Evolutionary conservation across 768 basidiomycete genomes (phyloP).

Genomic region (Hypholoma fasciculare): DNA sequence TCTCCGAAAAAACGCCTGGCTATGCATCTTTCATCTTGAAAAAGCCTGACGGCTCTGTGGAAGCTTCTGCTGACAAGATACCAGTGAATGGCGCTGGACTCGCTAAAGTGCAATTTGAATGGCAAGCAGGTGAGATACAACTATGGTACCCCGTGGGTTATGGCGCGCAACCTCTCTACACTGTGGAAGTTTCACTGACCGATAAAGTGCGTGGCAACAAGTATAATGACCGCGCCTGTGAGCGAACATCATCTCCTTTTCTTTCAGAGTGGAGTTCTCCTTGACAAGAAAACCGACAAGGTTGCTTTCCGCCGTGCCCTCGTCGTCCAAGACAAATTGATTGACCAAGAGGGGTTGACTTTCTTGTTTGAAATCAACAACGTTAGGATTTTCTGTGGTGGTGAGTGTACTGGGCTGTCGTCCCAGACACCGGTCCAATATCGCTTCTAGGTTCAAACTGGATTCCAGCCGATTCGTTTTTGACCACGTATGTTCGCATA

Average conservation of each 20-base stretch:
- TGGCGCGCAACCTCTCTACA: slow-evolving; percentile 80
- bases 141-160: slow-evolving; percentile 89
- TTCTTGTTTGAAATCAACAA: slow-evolving; percentile 95
- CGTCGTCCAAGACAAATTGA: slow-evolving; percentile 78
- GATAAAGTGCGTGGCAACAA: slow-evolving; percentile 44
- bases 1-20: slow-evolving; percentile 38
- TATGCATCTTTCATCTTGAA: slow-evolving; percentile 50
- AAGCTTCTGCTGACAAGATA: slow-evolving; percentile 38
- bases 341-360: slow-evolving; percentile 73
- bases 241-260: neutral
- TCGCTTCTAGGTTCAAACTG: slow-evolving; percentile 71
- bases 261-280: slow-evolving; percentile 44
- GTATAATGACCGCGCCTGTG: neutral
- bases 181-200: slow-evolving; percentile 51
- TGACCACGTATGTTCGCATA: slow-evolving; percentile 64
- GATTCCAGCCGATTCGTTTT: slow-evolving; percentile 93
- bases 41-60: slow-evolving; percentile 45
- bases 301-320: slow-evolving; percentile 80
- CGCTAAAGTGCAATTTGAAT: slow-evolving; percentile 45
- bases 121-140: slow-evolving; percentile 56
- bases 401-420: slow-evolving; percentile 28
- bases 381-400: slow-evolving; percentile 84
- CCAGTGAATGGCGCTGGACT: slow-evolving; percentile 31
- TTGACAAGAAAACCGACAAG: slow-evolving; percentile 55
- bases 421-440: slow-evolving; percentile 79